These are phyloP conservation scores for Suillus tomentosus DNA, from an alignment of 768 basidiomycete species.

Conservation along the genomic window DNA sequence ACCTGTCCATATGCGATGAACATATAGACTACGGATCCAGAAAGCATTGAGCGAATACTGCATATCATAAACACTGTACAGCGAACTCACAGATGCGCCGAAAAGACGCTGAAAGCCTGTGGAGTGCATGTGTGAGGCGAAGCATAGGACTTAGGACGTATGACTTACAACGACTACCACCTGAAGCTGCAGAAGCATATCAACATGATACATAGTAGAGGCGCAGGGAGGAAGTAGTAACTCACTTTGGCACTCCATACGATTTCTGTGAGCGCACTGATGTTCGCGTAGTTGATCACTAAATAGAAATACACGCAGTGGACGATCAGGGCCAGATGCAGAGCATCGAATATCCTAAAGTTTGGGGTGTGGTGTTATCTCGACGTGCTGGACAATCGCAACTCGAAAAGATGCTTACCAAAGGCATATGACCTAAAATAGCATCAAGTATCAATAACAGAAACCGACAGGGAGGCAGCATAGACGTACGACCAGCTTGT, in stretches of 20 bases:
- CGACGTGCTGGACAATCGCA: not conserved
- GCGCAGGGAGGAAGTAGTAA: not conserved
- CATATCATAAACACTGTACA: not conserved
- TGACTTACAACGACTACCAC: not conserved
- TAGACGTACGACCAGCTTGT: not conserved
- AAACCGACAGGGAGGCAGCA: too few relatives aligned
- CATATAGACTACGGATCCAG: not conserved
- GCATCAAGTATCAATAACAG: not conserved
- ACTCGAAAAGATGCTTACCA: not conserved
- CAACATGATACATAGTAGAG: not conserved
- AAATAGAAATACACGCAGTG: conserved; percentile 40
- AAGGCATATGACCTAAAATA: not conserved
- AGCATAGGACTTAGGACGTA: not conserved
- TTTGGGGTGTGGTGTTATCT: not conserved
- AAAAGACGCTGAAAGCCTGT: not conserved
- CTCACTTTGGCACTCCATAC: conserved; percentile 27
- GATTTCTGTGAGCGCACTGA: conserved; percentile 27
- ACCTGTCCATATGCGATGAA: conserved; percentile 10
- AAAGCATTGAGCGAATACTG: not conserved
- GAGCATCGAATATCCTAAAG: conserved; percentile 37
- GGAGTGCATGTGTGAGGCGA: not conserved
- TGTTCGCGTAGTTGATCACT: conserved; percentile 36
- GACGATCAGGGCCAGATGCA: conserved; percentile 37
- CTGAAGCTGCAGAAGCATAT: not conserved
- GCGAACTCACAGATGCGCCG: not conserved